These are phyloP conservation scores for Vanrija sp. DNA, from an alignment of 1,284 basidiomycete genomes.

Conservation along the genomic window DNA sequence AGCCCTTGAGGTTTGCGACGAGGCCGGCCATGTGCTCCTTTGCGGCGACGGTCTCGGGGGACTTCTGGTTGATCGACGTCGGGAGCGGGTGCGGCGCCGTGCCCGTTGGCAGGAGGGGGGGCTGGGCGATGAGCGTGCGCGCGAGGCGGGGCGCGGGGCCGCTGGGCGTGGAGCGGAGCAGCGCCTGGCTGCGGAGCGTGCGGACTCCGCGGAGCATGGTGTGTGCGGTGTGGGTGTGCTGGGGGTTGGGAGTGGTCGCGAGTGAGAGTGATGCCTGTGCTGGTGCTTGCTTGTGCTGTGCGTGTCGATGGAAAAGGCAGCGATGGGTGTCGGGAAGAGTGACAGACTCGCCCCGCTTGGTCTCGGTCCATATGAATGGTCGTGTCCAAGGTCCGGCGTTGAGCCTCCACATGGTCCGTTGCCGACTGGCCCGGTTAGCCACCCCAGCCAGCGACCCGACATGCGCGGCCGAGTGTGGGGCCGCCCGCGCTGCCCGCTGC, in stretches of 20 bases:
- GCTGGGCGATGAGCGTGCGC: conserved; percentile 40
- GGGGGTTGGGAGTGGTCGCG: too few species aligned
- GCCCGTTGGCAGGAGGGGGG: conserved; percentile 23
- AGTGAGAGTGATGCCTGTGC: background rate
- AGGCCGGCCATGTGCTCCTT: conserved; percentile 26
- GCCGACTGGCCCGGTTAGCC: too few species aligned
- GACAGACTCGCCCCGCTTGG: too few species aligned
- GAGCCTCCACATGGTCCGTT: too few species aligned
- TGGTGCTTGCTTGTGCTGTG: background rate
- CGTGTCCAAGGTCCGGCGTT: too few species aligned
- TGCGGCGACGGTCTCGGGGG: conserved; percentile 29
- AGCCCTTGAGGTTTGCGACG: conserved; percentile 18
- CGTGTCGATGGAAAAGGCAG: too few species aligned
- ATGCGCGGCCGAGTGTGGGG: too few species aligned
- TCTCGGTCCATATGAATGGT: too few species aligned
- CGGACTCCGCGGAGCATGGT: conserved; percentile 1
- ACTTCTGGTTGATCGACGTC: conserved; percentile 19
- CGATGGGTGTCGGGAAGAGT: too few species aligned
- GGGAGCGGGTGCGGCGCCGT: conserved; percentile 33
- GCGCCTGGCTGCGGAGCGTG: background rate
- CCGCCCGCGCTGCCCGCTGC: too few species aligned
- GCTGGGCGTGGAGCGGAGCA: background rate
- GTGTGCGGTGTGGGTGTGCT: background rate
- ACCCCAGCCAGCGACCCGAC: too few species aligned
- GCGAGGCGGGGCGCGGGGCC: background rate